These are phyloP conservation scores for Asterochloris erici DNA, from an alignment of 139 green algal genomes.

Conservation along the genomic window DNA sequence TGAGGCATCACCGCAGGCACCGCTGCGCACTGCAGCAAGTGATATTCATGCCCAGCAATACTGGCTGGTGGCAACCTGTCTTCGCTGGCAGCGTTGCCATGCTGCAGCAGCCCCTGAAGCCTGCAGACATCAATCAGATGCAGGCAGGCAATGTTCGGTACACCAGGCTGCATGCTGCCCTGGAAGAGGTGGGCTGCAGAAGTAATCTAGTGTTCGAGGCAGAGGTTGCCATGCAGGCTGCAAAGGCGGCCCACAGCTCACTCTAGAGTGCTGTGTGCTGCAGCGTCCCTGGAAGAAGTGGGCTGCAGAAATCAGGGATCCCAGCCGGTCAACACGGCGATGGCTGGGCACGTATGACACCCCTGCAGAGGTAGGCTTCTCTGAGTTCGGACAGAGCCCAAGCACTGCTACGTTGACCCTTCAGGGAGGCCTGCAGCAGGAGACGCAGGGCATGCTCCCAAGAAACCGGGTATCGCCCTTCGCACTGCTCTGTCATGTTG, in stretches of 20 bases:
- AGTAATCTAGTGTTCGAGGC: background rate
- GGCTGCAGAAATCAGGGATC: slow-evolving; percentile 80
- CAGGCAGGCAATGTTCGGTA: background rate
- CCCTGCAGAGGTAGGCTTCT: slow-evolving; percentile 25
- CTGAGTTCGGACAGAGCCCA: background rate
- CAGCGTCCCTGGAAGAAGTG: slow-evolving; percentile 78
- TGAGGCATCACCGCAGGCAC: background rate
- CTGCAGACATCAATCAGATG: background rate
- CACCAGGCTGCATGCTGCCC: background rate
- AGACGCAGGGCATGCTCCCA: background rate
- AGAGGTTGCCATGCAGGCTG: background rate
- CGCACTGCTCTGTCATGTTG: background rate
- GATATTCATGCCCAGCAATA: too few species aligned
- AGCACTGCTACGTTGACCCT: background rate
- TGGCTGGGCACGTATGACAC: slow-evolving; percentile 78
- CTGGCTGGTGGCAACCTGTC: too few species aligned
- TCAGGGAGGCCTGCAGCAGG: background rate
- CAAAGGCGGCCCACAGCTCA: too few species aligned
- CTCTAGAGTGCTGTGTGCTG: slow-evolving; percentile 1
- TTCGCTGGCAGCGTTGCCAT: too few species aligned
- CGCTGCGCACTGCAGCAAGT: background rate
- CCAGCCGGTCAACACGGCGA: slow-evolving; percentile 49
- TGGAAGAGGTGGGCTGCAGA: background rate
- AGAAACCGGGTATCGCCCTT: too few species aligned
- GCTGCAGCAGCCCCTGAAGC: background rate